Base-by-base conservation (phyloP, 2,329 filamentous ascomycete genomes). In the Macrophomina phaseolina region DNA sequence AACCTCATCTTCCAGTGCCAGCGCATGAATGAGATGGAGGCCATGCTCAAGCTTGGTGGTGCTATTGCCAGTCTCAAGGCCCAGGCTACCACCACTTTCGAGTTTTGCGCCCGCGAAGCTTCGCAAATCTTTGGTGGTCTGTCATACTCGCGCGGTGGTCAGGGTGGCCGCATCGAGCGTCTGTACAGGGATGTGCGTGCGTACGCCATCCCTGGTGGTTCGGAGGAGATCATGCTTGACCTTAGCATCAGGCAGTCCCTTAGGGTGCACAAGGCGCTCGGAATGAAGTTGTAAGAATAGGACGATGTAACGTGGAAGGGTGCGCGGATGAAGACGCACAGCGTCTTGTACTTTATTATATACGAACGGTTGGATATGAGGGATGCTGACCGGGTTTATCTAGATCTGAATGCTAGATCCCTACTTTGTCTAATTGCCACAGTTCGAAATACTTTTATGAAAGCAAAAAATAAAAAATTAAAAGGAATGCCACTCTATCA, bases 171-270 rank as follows among this genome's bases (percentile, higher is more conserved):
- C 87, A 88, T 98, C 63, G 95, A 99, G 87, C 84, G 95, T 68
- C 82, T 99, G 73, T 98, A 98, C 81, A 87, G 95, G 69, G 95
- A 99, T 79, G 95, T 98, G 16, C 87, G 95, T 73, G 95, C 95
- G 0, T 98, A 99, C 79, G 94, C 95, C 32, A 85, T 99, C 72
- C 95, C 95, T 3, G 95, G 95, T 74, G 95, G 95, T 30, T 93
- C 89, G 71, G 94, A 99, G 83, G 95, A 99, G 86, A 99, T 99
- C 71, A 99, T 99, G 95, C 83, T 98, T 71, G 95, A 99, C 79
- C 81, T 99, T 75, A 97, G 92, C 81, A 97, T 99, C 79, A 86
- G 94, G 73, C 94, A 97, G 85, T 91, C 90, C 69, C 79, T 97
- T 84, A 89, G 88, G 78, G 95, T 99, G 65, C 92, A 93, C 73